These are phyloP conservation scores for Gautieria morchelliformis DNA, from an alignment of 768 basidiomycete species.

Conservation along the genomic window DNA sequence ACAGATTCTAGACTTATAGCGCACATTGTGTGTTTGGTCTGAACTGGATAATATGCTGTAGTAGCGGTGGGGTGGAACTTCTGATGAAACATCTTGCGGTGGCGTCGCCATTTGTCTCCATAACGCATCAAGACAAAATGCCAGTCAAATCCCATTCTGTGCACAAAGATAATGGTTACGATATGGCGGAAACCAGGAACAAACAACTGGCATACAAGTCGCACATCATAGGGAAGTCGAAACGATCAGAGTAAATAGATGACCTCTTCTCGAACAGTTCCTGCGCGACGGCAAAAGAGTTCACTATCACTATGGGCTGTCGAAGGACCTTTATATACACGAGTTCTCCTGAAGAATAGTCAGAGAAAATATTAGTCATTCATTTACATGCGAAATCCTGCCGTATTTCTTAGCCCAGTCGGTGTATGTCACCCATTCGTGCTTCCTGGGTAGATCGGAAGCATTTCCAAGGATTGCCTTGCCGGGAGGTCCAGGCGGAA, in stretches of 20 bases:
- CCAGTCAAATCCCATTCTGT: constrained; percentile 22
- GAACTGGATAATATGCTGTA: constrained; percentile 22
- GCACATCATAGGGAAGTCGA: neutral
- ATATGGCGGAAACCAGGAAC: neutral
- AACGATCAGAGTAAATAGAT: constrained; percentile 20
- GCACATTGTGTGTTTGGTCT: constrained; percentile 14
- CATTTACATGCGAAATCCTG: constrained; percentile 16
- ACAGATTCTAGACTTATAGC: neutral
- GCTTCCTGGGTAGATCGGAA: constrained; percentile 9
- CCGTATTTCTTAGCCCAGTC: constrained; percentile 12
- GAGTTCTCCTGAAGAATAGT: constrained; percentile 13
- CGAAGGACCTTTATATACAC: constrained; percentile 14
- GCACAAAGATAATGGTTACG: neutral
- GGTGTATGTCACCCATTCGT: constrained; percentile 10
- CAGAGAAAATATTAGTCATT: neutral
- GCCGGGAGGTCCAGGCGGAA: constrained; percentile 13
- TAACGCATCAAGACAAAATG: constrained; percentile 21
- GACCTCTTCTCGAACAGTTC: constrained; percentile 21
- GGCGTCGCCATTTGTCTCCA: constrained; percentile 21
- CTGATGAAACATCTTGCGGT: constrained; percentile 22
- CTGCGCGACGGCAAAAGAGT: constrained; percentile 16
- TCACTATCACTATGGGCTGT: constrained; percentile 12
- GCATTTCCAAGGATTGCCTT: constrained; percentile 10
- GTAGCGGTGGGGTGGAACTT: constrained; percentile 21
- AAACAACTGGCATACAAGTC: neutral